Evolutionary conservation across 2,329 filamentous ascomycete species (phyloP), one percentile per base, ranked within the genome.

Genomic region (Aureobasidium sp.): DNA sequence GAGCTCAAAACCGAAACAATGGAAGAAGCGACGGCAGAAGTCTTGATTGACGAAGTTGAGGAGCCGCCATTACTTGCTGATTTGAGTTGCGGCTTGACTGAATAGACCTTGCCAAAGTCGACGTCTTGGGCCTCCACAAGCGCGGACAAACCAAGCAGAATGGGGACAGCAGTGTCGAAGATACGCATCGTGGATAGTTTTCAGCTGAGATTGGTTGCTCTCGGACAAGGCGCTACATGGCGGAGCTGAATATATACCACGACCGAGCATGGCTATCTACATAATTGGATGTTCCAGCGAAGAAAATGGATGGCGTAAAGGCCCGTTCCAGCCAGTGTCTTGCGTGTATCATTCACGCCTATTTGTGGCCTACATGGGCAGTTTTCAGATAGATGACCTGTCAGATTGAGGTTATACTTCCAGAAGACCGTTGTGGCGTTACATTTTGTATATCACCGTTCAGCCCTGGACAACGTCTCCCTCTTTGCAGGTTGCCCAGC

Each of bases 1-100:
- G 54, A 60, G 47, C 55, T 66, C 40, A 66, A 31, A 11, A 45
- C 38, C 27, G 64, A 66, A n/a, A 66, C 48, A 29, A 66, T 66
- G 9, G 64, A 66, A 9, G 64, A 66, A 2, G 64, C 64, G 29
- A 61, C 36, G 5, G 64, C 61, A 1, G 64, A 51, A 20, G 64
- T 66, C 36, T 59, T 43, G 1, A 66, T 29, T 9, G 45, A 27
- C 7, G 42, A 58, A 18, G 45, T 60, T 20, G 64, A 60, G 15
- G 54, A 43, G 23, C 2, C 27, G 27, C 20, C 55, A 11, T 55
- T 55, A 13, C 42, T 66, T 25, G 54, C 51, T 2, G 64, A 51
- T 54, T 66, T 66, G 25, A 53, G 29, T 43, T 58, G 47, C 20
- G 64, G 64, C 43, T 60, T 66, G 45, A 23, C 55, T 8, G 64